Conservation (phyloP, 2,329 filamentous ascomycete species). For the Zymoseptoria brevis region DNA sequence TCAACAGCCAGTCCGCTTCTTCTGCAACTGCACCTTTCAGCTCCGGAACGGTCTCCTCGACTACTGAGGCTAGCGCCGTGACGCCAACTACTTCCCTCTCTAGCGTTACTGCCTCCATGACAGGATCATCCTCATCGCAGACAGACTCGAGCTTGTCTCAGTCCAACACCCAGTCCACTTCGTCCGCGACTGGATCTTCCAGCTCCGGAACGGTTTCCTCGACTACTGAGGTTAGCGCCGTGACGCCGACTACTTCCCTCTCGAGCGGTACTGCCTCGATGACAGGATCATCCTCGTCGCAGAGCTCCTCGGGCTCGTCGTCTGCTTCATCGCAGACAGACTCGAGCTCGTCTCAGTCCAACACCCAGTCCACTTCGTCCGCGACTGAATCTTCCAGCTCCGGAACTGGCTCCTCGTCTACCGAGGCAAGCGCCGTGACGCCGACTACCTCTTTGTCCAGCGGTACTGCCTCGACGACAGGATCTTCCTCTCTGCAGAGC, state of each 20-base stretch:
- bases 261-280: too few species aligned
- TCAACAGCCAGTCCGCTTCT: not conserved
- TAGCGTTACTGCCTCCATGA: too few species aligned
- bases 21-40: constrained; percentile 4
- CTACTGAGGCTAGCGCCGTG: too few species aligned
- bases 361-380: constrained; percentile 2
- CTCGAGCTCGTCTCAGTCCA: not conserved
- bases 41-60: too few species aligned
- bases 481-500: not conserved
- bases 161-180: not conserved
- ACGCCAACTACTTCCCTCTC: too few species aligned
- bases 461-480: not conserved
- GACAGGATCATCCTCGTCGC: too few species aligned
- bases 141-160: not conserved
- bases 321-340: not conserved
- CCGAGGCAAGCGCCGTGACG: not conserved
- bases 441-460: not conserved
- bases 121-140: too few species aligned
- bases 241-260: too few species aligned
- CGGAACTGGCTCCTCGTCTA: constrained; percentile 2
- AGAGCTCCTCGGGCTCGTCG: not conserved
- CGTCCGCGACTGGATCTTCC: constrained; percentile 4
- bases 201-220: too few species aligned
- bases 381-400: constrained; percentile 2
- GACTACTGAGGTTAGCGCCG: too few species aligned